These are phyloP conservation scores for Penicillium paradoxum DNA, from an alignment of 495 filamentous ascomycete genomes.

Conservation along the genomic window DNA sequence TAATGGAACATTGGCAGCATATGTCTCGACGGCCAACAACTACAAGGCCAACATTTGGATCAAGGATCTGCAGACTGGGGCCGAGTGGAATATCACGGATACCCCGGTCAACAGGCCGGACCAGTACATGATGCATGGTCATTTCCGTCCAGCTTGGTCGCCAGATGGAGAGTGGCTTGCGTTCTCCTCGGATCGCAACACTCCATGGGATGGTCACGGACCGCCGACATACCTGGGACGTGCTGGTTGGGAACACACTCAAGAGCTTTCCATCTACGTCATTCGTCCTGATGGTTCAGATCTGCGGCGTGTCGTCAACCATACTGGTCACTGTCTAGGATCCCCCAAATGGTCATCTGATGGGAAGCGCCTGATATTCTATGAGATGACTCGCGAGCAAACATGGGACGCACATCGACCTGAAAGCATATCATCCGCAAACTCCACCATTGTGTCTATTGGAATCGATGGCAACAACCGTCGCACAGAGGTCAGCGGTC, in stretches of 20 bases:
- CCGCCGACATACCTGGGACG: constrained; percentile 13
- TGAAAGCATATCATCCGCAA: constrained; percentile 13
- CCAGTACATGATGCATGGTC: constrained; percentile 12
- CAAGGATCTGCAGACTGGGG: constrained; percentile 20
- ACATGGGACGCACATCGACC: constrained; percentile 29
- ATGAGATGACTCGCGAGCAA: constrained; percentile 25
- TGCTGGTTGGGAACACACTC: constrained; percentile 30
- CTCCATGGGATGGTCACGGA: constrained; percentile 24
- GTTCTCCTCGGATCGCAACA: constrained; percentile 23
- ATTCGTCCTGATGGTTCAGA: constrained; percentile 25
- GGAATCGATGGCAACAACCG: constrained; percentile 20
- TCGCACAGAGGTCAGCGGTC: constrained; percentile 9
- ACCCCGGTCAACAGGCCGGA: constrained; percentile 1
- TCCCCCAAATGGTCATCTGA: constrained; percentile 29
- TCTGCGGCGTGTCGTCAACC: constrained; percentile 18
- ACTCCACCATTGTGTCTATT: constrained; percentile 21
- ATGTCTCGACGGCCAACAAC: constrained; percentile 23
- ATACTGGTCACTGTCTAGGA: constrained; percentile 17
- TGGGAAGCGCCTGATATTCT: constrained; percentile 24
- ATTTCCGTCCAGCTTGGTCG: constrained; percentile 31
- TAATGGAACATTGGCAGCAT: constrained; percentile 22
- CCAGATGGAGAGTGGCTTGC: constrained; percentile 24
- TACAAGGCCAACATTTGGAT: constrained; percentile 28
- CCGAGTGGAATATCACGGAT: constrained; percentile 25
- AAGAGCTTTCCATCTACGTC: constrained; percentile 27